phyloP scores from a whole-genome alignment of 495 filamentous ascomycete species.

The Penicillium fimorum region DNA sequence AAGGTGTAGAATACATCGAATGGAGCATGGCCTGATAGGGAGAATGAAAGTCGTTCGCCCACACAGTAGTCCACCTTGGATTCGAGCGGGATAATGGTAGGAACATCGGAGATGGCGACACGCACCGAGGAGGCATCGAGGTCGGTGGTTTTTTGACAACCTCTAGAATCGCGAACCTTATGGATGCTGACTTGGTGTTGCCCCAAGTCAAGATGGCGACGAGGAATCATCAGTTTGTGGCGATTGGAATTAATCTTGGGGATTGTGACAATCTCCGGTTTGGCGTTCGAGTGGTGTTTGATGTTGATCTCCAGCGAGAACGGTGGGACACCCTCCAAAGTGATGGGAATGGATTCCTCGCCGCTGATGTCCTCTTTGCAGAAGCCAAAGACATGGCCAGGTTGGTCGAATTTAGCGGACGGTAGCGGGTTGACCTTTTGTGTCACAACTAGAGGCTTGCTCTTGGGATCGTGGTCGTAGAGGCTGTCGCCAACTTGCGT shows the following conservation, averaged over 20 bases:
- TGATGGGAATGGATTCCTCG: slow-evolving; percentile 83
- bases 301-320: slow-evolving; percentile 89
- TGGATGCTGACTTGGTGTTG: slow-evolving; percentile 83
- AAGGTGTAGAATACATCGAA: slow-evolving; percentile 94
- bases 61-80: slow-evolving; percentile 90
- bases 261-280: slow-evolving; percentile 75
- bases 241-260: slow-evolving; percentile 69
- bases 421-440: slow-evolving; percentile 83
- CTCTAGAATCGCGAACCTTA: slow-evolving; percentile 79
- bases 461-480: slow-evolving; percentile 70
- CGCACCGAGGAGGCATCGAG: slow-evolving; percentile 69
- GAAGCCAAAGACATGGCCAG: slow-evolving; percentile 92
- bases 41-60: slow-evolving; percentile 87
- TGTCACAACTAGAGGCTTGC: slow-evolving; percentile 61
- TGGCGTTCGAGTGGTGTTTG: slow-evolving; percentile 78
- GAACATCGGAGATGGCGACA: slow-evolving; percentile 86
- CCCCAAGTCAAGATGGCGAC: slow-evolving; percentile 75
- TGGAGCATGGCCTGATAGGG: slow-evolving; percentile 80
- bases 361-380: slow-evolving; percentile 79
- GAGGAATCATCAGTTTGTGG: slow-evolving; percentile 80
- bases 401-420: slow-evolving; percentile 73
- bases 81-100: slow-evolving; percentile 83
- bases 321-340: slow-evolving; percentile 76
- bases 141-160: slow-evolving; percentile 73
- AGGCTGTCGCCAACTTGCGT: slow-evolving; percentile 73